phyloP scores from a whole-genome alignment of 805 yeast species.

The Ogataea nitratoaversa region DNA sequence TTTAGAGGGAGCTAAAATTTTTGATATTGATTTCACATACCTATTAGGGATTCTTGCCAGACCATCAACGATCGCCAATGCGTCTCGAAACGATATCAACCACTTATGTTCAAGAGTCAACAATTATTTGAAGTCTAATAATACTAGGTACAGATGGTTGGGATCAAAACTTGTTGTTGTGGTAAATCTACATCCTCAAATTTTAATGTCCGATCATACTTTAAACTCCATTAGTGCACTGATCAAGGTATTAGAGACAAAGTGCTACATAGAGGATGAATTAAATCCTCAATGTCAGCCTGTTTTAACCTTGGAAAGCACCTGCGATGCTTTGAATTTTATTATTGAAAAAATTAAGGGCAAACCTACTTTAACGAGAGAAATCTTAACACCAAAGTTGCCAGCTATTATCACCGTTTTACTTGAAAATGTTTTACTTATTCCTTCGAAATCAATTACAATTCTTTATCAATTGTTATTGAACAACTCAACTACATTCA shows the following conservation, averaged over 20 bases:
- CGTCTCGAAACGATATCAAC: constrained; percentile 46
- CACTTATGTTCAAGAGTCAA: constrained; percentile 44
- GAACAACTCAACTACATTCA: constrained; percentile 71
- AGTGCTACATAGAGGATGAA: constrained; percentile 32
- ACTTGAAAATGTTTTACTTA: constrained; percentile 40
- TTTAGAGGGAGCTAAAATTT: constrained; percentile 23
- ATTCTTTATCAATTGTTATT: constrained; percentile 41
- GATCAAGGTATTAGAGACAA: constrained; percentile 37
- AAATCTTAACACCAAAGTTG: constrained; percentile 74
- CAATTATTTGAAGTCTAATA: constrained; percentile 42
- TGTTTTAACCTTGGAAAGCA: constrained; percentile 29
- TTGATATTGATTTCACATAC: constrained; percentile 19
- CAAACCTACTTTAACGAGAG: constrained; percentile 81
- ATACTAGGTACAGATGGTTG: constrained; percentile 50
- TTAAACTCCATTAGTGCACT: constrained; percentile 35
- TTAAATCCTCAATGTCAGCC: constrained; percentile 22
- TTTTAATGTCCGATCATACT: constrained; percentile 40
- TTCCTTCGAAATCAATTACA: constrained; percentile 36
- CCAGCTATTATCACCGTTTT: constrained; percentile 54
- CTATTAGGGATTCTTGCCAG: constrained; percentile 23
- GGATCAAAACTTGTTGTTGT: constrained; percentile 52
- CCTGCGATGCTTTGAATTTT: constrained; percentile 37
- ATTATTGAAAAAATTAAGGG: constrained; percentile 56
- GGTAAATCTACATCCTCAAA: constrained; percentile 31
- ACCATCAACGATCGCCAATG: constrained; percentile 32